Evolutionary conservation across 2,329 filamentous ascomycete genomes (phyloP), one percentile per base, ranked within the genome.

Genomic region (Aureobasidium vineae): DNA sequence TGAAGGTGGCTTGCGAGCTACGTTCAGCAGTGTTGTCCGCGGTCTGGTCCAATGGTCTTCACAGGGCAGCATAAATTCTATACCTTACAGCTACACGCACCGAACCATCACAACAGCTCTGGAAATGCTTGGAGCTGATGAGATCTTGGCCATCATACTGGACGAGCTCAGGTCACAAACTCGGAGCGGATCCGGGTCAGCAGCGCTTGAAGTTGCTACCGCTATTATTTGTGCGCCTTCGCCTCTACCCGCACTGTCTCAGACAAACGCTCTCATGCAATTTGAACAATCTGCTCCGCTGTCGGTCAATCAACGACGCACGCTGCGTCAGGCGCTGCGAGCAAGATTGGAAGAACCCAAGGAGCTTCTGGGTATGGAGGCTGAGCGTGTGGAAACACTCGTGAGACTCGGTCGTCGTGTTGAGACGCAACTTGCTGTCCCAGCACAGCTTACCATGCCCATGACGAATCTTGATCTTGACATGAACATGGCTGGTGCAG

Each of bases 51-150:
- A 86, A 57, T 94, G 90, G 90, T 85, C 83, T 38, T 77, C 63
- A 76, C 81, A 57, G 2, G 78, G 79, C n/a, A 75, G 75, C 3
- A 79, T 84, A 23, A 82, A 79, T 68, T 80, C 83, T 63, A 80
- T 81, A 1, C 84, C 84, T 7, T 82, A 89, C 0, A 82, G 84
- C 13, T 94, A 93, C 74, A 90, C 88, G 0, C 89, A 92, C 73
- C 86, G 88, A 5, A 88, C 90, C 69, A 79, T 92, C 2, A 82
- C 90, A 10, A 82, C 84, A 0, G 86, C 84, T 0, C 76, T 86
- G 41, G 83, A 84, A 65, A 79, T 90, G 38, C 77, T 90, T 0
- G 89, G 89, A 0, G 84, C 88, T 0, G 84, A 81, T 67, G 80
- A 82, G 5, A 78, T 91, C 0, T 76, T 94, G 0, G 76, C 81